Evolutionary conservation across 805 yeast genomes (phyloP).

Genomic region (Candida sanyiensis): DNA sequence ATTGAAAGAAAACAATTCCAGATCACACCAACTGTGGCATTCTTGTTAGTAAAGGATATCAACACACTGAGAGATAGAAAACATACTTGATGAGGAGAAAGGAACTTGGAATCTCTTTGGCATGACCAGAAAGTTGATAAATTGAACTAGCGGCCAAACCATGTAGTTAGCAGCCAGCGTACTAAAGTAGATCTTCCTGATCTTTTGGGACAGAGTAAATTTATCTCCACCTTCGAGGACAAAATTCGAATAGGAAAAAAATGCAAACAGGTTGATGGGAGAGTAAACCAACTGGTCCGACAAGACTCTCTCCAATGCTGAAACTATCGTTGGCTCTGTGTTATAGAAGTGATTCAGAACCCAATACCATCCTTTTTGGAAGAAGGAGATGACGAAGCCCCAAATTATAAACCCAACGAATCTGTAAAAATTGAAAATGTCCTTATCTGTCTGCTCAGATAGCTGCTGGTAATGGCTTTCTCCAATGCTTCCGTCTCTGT

Average conservation of each 20-base stretch:
- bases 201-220: constrained; percentile 57
- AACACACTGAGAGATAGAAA: neutral
- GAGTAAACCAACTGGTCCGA: constrained; percentile 89
- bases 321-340: constrained; percentile 76
- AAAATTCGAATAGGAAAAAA: constrained; percentile 79
- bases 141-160: constrained; percentile 82
- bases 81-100: constrained; percentile 71
- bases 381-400: constrained; percentile 81
- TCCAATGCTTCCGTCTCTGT: constrained; percentile 26
- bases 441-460: constrained; percentile 23
- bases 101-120: constrained; percentile 82
- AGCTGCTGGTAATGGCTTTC: constrained; percentile 27
- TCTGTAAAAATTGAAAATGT: constrained; percentile 57
- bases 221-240: constrained; percentile 71
- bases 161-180: constrained; percentile 64
- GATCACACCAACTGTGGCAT: constrained; percentile 56
- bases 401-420: constrained; percentile 76
- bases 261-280: constrained; percentile 74
- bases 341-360: constrained; percentile 72
- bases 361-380: constrained; percentile 86
- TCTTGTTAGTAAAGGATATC: constrained; percentile 15
- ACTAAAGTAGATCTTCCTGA: constrained; percentile 58
- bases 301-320: constrained; percentile 78
- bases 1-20: constrained; percentile 93
- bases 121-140: constrained; percentile 63